These are phyloP conservation scores for Luvunga scandens DNA, from an alignment of 345 rosid genomes.

Conservation along the genomic window DNA sequence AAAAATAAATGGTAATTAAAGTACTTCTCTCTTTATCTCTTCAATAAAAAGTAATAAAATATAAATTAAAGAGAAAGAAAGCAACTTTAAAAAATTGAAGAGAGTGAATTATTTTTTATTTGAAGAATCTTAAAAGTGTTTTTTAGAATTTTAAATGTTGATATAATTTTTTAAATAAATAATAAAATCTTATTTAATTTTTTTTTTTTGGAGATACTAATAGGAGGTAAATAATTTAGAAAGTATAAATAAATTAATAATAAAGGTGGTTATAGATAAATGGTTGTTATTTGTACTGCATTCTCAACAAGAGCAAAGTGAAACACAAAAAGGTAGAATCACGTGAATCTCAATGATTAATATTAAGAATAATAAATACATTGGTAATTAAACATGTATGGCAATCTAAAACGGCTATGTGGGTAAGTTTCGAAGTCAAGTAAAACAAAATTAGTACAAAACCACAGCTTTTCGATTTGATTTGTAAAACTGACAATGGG, in stretches of 20 bases:
- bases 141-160: too few species aligned
- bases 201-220: too few species aligned
- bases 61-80: too few species aligned
- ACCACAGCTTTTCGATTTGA: background rate
- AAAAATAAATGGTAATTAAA: too few species aligned
- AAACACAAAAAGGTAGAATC: background rate
- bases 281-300: background rate
- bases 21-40: too few species aligned
- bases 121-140: too few species aligned
- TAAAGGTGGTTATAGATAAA: background rate
- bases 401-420: background rate
- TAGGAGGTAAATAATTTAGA: too few species aligned
- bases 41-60: too few species aligned
- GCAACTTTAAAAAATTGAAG: too few species aligned
- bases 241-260: background rate
- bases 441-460: background rate
- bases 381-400: background rate
- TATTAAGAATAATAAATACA: background rate
- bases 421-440: background rate
- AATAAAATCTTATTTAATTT: too few species aligned
- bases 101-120: too few species aligned
- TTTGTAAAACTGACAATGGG: background rate
- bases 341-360: background rate
- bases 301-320: background rate
- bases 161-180: too few species aligned